Evolutionary conservation across 2,329 filamentous ascomycete genomes (phyloP).

Genomic region (Beauveria sp.): DNA sequence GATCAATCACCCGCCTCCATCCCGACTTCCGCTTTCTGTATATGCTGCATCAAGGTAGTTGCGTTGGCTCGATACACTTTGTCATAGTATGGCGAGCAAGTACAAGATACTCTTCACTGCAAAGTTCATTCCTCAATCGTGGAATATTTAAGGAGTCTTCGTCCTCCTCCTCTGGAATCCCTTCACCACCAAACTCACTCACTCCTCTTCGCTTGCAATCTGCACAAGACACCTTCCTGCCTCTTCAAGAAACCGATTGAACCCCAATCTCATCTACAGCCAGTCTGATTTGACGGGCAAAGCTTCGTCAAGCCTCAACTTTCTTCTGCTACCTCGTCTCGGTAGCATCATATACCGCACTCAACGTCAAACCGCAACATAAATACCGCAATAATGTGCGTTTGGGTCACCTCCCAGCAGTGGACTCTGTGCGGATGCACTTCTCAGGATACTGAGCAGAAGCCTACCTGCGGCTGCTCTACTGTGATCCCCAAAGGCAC

Average conservation of each 20-base stretch:
- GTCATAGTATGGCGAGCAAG: conserved; percentile 4
- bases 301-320: not conserved
- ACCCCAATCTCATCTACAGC: not conserved
- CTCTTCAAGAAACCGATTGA: not conserved
- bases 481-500: conserved; percentile 20
- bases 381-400: conserved; percentile 21
- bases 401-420: conserved; percentile 24
- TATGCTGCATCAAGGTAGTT: conserved; percentile 3
- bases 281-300: not conserved
- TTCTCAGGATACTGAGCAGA: conserved; percentile 15
- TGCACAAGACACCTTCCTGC: not conserved
- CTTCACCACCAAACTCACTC: not conserved
- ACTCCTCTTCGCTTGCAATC: not conserved
- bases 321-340: not conserved
- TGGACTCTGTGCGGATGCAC: conserved; percentile 27
- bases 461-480: conserved; percentile 24
- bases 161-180: not conserved
- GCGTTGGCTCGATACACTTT: conserved; percentile 5
- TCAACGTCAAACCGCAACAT: not conserved
- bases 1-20: not conserved
- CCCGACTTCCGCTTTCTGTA: conserved; percentile 1
- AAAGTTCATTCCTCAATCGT: not conserved
- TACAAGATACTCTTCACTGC: not conserved
- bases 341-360: not conserved
- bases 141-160: not conserved